These are phyloP conservation scores for Stagonosporopsis vannaccii DNA, from an alignment of 2,329 filamentous ascomycete species.

Conservation along the genomic window DNA sequence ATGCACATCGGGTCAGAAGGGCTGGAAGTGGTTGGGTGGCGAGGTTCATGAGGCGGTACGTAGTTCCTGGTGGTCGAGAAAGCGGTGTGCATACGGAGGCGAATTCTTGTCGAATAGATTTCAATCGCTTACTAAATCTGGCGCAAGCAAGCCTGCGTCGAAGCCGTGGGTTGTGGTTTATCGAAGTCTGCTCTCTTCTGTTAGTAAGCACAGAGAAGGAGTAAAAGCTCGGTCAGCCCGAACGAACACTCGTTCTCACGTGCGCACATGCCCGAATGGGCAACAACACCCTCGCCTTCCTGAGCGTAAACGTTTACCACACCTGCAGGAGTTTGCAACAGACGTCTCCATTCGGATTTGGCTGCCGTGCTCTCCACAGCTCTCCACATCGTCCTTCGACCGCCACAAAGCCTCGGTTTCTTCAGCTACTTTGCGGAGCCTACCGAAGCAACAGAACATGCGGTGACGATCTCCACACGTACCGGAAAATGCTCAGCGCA, in stretches of 20 bases:
- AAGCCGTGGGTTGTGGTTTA: not conserved
- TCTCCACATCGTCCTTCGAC: not conserved
- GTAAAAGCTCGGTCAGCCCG: not conserved
- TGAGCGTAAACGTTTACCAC: not conserved
- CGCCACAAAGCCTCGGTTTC: not conserved
- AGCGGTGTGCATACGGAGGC: slow-evolving; percentile 16
- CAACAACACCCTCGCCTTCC: not conserved
- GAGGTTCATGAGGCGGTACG: slow-evolving; percentile 19
- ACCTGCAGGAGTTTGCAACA: slow-evolving; percentile 9
- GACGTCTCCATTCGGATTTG: not conserved
- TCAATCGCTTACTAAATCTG: not conserved
- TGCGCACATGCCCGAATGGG: slow-evolving; percentile 1
- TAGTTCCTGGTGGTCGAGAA: slow-evolving; percentile 3
- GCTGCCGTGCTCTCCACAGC: not conserved
- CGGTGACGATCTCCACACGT: slow-evolving; percentile 18
- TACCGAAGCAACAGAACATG: slow-evolving; percentile 4
- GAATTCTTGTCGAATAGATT: slow-evolving; percentile 9
- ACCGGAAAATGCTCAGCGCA: slow-evolving; percentile 14
- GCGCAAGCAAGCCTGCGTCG: not conserved
- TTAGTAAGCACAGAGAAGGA: not conserved
- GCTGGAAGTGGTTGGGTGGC: slow-evolving; percentile 12
- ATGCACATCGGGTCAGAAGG: not conserved
- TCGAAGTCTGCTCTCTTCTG: not conserved
- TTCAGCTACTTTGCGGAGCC: slow-evolving; percentile 9
- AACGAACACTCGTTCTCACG: slow-evolving; percentile 19